Base-by-base conservation (phyloP, 371 early-diverging fungal genomes). In the Amoeboradix gromovi region DNA sequence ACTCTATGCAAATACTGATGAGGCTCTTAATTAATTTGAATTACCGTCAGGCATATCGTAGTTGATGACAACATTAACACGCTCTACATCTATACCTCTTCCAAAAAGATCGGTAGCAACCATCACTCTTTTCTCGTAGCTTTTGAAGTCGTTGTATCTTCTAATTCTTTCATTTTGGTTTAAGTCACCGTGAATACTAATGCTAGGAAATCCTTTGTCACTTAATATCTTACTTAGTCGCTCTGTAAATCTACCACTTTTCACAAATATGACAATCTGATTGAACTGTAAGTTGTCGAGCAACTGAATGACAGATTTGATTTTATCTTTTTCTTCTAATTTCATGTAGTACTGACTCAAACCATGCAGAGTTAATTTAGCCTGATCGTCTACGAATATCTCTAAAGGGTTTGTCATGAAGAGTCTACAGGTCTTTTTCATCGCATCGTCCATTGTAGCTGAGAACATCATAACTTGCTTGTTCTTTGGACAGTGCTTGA, bases 381-480 rank as follows among this genome's bases (percentile, higher is more conserved):
- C 86, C 80, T 98, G 97, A 75, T 95, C 93, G 75, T 97, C 97
- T 66, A 97, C 91, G 73, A 87, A 94, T 73, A 98, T 91, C 75
- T 95, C 94, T 29, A 93, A 83, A 12, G 97, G 95, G 74, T 89
- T 87, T 73, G 89, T 87, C 94, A 95, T 92, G 74, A 95, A 95
- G 79, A 89, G 89, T 73, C 88, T 90, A 85, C 92, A 92, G 30
- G 92, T 83, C 1, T 86, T 85, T 29, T 91, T 85, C 74, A 90
- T 87, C 67, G 91, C 94, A 79, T 90, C 87, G 80, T 84, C 84
- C 69, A 96, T 78, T 28, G 97, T 96, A 28, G 97, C 97, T 66
- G 86, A 85, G 79, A 91, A 96, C 94, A 96, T 94, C 88, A 96
- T 90, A 66, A 91, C 92, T 78, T 96, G 97, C 83, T 96, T 96